Conservation (phyloP, 192 early-diverging fungal species). For the Coemansia sp. region DNA sequence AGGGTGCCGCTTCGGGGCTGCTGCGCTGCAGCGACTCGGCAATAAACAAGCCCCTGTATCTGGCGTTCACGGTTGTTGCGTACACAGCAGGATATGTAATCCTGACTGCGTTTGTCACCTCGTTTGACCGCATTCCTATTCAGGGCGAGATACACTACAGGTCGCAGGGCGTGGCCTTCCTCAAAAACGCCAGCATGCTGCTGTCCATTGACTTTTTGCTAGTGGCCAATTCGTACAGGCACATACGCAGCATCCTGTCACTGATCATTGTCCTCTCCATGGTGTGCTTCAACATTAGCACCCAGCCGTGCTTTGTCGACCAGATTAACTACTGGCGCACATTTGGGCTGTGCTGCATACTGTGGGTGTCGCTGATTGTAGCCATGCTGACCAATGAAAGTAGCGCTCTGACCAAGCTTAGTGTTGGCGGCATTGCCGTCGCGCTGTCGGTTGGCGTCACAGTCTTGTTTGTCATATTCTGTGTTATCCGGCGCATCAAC, state of each 20-base stretch:
- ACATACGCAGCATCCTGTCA: conserved; percentile 66
- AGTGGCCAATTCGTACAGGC: conserved; percentile 55
- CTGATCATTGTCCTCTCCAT: conserved; percentile 64
- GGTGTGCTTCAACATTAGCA: conserved; percentile 71
- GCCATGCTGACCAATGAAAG: conserved; percentile 61
- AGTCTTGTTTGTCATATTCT: conserved; percentile 59
- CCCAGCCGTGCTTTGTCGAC: conserved; percentile 70
- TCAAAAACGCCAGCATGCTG: conserved; percentile 71
- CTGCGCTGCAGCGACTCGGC: conserved; percentile 54
- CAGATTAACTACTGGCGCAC: conserved; percentile 73
- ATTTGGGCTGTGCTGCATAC: conserved; percentile 62
- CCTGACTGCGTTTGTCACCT: conserved; percentile 67
- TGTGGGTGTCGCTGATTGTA: conserved; percentile 67
- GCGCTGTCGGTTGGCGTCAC: conserved; percentile 59
- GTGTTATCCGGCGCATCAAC: conserved; percentile 22
- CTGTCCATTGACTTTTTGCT: conserved; percentile 67
- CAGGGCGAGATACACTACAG: conserved; percentile 71
- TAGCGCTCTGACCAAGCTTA: conserved; percentile 32
- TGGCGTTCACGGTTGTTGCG: conserved; percentile 57
- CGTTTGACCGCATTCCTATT: conserved; percentile 65
- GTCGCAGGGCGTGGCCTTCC: conserved; percentile 68
- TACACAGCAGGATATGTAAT: conserved; percentile 65
- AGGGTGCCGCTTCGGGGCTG: conserved; percentile 32
- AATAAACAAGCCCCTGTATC: conserved; percentile 57
- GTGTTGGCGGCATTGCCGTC: conserved; percentile 34